Conservation (phyloP, 306 rosid genomes). For the Gastrolobium bilobum region DNA sequence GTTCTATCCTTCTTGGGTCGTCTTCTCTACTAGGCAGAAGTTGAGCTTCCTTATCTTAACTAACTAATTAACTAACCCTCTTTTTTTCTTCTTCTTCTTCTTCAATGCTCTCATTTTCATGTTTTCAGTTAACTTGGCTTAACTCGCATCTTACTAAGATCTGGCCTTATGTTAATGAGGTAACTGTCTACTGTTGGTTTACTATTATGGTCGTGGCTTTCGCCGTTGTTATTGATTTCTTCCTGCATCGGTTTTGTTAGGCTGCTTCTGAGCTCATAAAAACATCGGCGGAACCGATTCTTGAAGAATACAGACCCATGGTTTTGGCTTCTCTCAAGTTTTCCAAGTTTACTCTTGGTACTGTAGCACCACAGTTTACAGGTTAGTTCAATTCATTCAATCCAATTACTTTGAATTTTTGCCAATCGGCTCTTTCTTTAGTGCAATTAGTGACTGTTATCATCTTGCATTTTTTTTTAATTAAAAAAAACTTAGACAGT, state of each 20-base stretch:
- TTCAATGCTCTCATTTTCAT: conserved; percentile 2
- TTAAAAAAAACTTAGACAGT: background rate
- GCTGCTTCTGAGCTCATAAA: conserved; percentile 98
- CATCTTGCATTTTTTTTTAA: background rate
- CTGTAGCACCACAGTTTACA: conserved; percentile 96
- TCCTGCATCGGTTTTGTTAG: conserved; percentile 47
- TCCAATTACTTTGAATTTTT: background rate
- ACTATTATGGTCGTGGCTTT: background rate
- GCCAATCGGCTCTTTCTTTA: background rate
- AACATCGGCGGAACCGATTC: conserved; percentile 79
- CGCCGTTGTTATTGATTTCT: background rate
- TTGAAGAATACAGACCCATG: conserved; percentile 82
- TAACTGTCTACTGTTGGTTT: background rate
- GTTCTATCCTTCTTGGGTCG: conserved; percentile 92
- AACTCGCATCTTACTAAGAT: conserved; percentile 84
- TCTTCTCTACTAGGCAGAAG: conserved; percentile 86
- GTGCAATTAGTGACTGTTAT: background rate
- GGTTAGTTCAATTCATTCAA: conserved; percentile 61
- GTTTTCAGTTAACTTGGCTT: conserved; percentile 82
- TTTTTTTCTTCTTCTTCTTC: background rate
- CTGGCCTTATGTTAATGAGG: conserved; percentile 97
- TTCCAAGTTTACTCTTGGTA: conserved; percentile 94
- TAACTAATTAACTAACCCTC: conserved; percentile 7
- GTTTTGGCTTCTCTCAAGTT: conserved; percentile 80
- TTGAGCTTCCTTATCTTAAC: conserved; percentile 41